Evolutionary conservation across 139 green algal species (phyloP).

Genomic region (Picochlorum sp.): DNA sequence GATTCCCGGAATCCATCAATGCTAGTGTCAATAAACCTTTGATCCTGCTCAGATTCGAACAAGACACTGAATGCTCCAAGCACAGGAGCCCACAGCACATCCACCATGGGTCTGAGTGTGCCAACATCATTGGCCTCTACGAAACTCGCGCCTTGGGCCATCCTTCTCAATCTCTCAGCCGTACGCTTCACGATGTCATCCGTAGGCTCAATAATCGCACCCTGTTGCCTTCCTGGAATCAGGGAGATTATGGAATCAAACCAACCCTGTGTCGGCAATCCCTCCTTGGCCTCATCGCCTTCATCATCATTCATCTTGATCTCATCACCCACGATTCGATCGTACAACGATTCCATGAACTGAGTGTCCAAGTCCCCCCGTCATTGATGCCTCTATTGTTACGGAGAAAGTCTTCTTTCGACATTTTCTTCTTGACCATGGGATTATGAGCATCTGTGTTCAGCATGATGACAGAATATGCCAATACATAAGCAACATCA

Average conservation of each 20-base stretch:
- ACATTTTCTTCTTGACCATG: slow-evolving; percentile 69
- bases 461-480: slow-evolving; percentile 99
- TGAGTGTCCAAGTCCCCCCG: slow-evolving; percentile 73
- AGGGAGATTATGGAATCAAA: slow-evolving; percentile 52
- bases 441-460: slow-evolving; percentile 99
- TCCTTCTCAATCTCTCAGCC: slow-evolving; percentile 49
- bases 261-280: slow-evolving; percentile 20
- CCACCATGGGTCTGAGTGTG: slow-evolving; percentile 83
- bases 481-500: slow-evolving; percentile 96
- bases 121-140: slow-evolving; percentile 60
- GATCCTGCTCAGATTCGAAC: slow-evolving; percentile 70
- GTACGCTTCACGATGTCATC: slow-evolving; percentile 67
- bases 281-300: neutral
- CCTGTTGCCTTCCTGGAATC: slow-evolving; percentile 38
- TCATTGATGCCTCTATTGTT: slow-evolving; percentile 99
- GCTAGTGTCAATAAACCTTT: slow-evolving; percentile 51
- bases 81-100: slow-evolving; percentile 87
- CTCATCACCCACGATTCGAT: slow-evolving; percentile 91
- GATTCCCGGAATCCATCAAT: slow-evolving; percentile 59
- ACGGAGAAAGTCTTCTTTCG: slow-evolving; percentile 70
- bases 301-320: slow-evolving; percentile 78
- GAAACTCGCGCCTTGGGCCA: slow-evolving; percentile 67
- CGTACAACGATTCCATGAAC: slow-evolving; percentile 85
- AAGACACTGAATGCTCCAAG: slow-evolving; percentile 81
- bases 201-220: slow-evolving; percentile 39